Percentiles rank a stretch among this genome's conserved stretches.
Conservation (phyloP, 2,329 filamentous ascomycete genomes). For the Aspergillus neotritici region DNA sequence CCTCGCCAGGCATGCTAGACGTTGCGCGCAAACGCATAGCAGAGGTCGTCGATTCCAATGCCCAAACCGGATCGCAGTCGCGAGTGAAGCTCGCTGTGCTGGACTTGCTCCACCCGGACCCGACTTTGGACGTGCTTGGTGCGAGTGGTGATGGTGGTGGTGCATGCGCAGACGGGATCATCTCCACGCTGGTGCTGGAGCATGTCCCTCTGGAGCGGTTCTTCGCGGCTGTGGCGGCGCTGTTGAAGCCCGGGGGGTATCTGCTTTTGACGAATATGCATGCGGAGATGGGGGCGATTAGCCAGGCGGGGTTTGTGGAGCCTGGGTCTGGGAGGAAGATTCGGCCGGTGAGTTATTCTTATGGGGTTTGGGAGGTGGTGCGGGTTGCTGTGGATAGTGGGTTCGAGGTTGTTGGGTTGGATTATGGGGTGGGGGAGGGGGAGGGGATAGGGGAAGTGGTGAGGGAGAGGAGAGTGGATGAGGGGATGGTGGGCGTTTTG, state of each 20-base stretch:
- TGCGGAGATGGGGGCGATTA: constrained; percentile 54
- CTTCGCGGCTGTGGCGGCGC: constrained; percentile 44
- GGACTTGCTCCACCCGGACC: constrained; percentile 17
- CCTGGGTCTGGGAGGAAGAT: constrained; percentile 51
- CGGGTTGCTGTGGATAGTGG: constrained; percentile 44
- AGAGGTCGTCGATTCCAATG: constrained; percentile 1
- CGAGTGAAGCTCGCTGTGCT: constrained; percentile 41
- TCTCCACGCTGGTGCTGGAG: constrained; percentile 61
- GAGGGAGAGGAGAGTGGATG: constrained; percentile 44
- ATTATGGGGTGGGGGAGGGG: constrained; percentile 34
- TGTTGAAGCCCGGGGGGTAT: constrained; percentile 45
- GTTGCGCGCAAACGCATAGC: constrained; percentile 43
- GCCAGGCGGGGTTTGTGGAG: constrained; percentile 59
- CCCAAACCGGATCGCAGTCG: constrained; percentile 1
- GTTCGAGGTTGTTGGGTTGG: constrained; percentile 39
- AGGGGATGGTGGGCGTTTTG: constrained; percentile 53
- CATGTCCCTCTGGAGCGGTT: constrained; percentile 56
- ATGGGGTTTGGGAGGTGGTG: constrained; percentile 50
- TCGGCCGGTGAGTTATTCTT: constrained; percentile 53
- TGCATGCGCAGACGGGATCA: constrained; percentile 36
- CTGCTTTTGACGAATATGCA: constrained; percentile 66
- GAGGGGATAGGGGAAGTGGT: constrained; percentile 32
- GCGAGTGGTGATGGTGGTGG: no score
- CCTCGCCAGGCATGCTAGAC: constrained; percentile 53
- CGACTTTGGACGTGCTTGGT: constrained; percentile 17